These are phyloP conservation scores for Gamsiella multidivaricata DNA, from an alignment of 192 early-diverging fungal genomes.

Conservation along the genomic window DNA sequence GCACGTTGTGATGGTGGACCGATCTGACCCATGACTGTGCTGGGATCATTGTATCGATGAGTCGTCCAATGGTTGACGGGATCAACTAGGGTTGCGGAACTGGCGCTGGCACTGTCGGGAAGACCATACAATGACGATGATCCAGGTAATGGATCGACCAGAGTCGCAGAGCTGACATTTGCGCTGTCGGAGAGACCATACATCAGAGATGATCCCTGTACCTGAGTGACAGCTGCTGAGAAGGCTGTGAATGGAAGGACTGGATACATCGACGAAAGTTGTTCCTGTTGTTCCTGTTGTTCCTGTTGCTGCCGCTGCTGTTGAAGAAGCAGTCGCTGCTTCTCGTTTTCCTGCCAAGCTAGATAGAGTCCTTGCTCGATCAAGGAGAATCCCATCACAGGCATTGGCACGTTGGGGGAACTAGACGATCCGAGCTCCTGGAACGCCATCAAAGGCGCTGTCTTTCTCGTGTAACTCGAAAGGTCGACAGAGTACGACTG, in stretches of 20 bases:
- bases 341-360: not conserved
- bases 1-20: not conserved
- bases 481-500: too few species aligned
- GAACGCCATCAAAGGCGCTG: too few species aligned
- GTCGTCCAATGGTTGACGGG: slow-evolving; percentile 11
- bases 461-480: too few species aligned
- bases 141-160: not conserved
- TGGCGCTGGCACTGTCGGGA: not conserved
- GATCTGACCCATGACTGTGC: not conserved
- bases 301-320: slow-evolving; percentile 6
- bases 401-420: not conserved
- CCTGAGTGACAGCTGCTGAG: not conserved
- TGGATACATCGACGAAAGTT: not conserved
- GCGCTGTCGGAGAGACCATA: not conserved
- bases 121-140: slow-evolving; percentile 2
- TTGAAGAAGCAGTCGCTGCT: not conserved
- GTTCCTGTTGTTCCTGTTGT: slow-evolving; percentile 2
- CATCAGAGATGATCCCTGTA: not conserved
- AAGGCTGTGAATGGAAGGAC: not conserved
- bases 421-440: not conserved
- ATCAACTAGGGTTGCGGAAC: slow-evolving; percentile 22
- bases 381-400: not conserved
- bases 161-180: slow-evolving; percentile 14
- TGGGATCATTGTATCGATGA: slow-evolving; percentile 8
- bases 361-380: slow-evolving; percentile 15